phyloP scores from a whole-genome alignment of 1,284 basidiomycete genomes.

The Microbotryum saponariae region DNA sequence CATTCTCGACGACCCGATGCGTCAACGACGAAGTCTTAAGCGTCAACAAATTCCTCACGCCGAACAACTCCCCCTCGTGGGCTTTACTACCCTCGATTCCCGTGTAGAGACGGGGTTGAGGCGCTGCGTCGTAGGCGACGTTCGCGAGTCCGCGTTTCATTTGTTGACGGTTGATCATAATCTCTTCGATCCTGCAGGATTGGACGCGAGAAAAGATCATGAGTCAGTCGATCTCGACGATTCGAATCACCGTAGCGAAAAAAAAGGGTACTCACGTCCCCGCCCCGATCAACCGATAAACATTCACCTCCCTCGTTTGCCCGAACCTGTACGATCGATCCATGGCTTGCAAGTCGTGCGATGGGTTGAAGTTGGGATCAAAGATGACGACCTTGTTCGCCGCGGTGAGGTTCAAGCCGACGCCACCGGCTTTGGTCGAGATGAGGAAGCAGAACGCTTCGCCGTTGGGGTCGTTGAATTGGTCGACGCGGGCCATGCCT shows the following conservation, averaged over 20 bases:
- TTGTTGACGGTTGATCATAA: constrained; percentile 35
- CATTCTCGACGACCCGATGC: too few relatives aligned
- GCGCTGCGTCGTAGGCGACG: constrained; percentile 23
- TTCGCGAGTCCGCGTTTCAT: constrained; percentile 17
- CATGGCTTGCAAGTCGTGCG: constrained; percentile 63
- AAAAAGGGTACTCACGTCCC: constrained; percentile 49
- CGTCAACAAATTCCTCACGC: background rate
- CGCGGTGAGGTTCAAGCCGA: constrained; percentile 50
- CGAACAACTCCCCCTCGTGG: constrained; percentile 24
- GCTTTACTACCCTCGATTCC: constrained; percentile 33
- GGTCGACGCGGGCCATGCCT: constrained; percentile 75
- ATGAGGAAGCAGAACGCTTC: constrained; percentile 68
- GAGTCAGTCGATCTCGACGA: background rate
- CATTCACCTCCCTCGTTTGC: constrained; percentile 74
- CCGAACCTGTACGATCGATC: constrained; percentile 74
- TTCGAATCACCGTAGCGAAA: too few relatives aligned
- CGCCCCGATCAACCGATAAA: constrained; percentile 73
- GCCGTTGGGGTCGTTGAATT: constrained; percentile 58
- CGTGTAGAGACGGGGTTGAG: constrained; percentile 27
- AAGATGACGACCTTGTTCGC: constrained; percentile 68
- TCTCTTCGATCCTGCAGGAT: constrained; percentile 29
- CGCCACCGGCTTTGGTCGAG: constrained; percentile 87
- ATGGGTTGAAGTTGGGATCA: constrained; percentile 85
- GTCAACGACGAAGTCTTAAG: too few relatives aligned
- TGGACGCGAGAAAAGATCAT: background rate